Base-by-base conservation (phyloP, 164 flowering plant genomes). In the Amborella trichopoda region DNA sequence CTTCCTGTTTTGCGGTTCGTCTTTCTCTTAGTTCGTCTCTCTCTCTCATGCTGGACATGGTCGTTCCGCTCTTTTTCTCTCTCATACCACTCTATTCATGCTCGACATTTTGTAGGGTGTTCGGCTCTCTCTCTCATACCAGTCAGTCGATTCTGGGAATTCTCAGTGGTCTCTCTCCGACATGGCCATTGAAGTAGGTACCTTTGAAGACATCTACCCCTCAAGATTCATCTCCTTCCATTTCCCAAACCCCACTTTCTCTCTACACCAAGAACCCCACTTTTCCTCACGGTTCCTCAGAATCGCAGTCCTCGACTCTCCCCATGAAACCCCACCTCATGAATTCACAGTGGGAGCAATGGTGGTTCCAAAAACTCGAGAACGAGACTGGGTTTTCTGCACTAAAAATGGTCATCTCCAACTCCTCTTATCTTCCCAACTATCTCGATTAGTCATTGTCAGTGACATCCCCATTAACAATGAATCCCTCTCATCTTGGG, bases 331-430 rank as follows among this genome's bases (percentile, higher is more conserved):
- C 26, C 13, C 62, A 37, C 23, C 41, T 21, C 46, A 75, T 0
- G 21, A 38, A 16, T 69, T 70, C 14, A 51, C 14, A 50, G 56
- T 73, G 50, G 91, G 85, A 12, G 94, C 83, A 48, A 76, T 90
- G 74, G 42, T 81, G 45, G 89, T 86, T 57, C 98, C 98, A 6
- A 38, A 46, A 4, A 30, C 56, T 61, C 95, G 89, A 30, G 83
- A 86, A 49, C 18, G 63, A 48, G 95, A 86, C 62, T 90, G 98
- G 98, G 59, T 76, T 32, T 89, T 89, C 73, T 77, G 76, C 60
- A 80, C 95, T 3, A 63, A 74, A 40, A 42, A 67, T 3, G 97
- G 97, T 10, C 95, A 83, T 37, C 60, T 68, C 42, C 90, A 85
- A 55, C 86, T 90, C 52, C 77, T 90, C 54, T 61, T 56, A 43